Conservation (phyloP, 192 early-diverging fungal genomes). For the Phlyctochytrium planicorne region DNA sequence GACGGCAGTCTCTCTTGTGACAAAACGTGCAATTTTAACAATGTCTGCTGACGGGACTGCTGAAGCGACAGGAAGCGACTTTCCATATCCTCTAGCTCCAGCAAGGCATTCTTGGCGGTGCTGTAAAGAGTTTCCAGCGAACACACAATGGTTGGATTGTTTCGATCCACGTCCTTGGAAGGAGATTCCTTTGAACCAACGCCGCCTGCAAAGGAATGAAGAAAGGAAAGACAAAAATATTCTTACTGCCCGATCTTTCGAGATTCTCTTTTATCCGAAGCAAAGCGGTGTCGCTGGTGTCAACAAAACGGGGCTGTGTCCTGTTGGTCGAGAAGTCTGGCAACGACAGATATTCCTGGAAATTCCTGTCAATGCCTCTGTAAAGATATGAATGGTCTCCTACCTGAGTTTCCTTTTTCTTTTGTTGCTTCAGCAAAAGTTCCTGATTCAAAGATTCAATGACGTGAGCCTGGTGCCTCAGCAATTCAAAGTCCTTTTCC, state of each 20-base stretch:
- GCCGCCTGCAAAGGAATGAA: too few relatives aligned
- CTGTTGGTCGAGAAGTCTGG: background rate
- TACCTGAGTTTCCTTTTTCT: background rate
- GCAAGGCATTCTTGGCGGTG: too few relatives aligned
- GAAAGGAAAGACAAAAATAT: too few relatives aligned
- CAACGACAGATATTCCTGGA: background rate
- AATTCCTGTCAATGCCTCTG: background rate
- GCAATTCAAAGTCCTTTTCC: background rate
- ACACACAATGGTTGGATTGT: too few relatives aligned
- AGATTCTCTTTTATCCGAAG: background rate
- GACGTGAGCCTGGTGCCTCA: background rate
- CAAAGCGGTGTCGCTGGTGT: background rate
- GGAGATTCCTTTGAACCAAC: too few relatives aligned
- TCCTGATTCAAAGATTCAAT: background rate
- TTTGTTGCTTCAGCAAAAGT: background rate
- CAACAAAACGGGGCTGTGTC: background rate
- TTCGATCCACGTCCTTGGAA: too few relatives aligned
- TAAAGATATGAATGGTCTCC: background rate
- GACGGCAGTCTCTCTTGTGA: background rate
- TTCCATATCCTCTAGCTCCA: too few relatives aligned
- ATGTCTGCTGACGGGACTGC: too few relatives aligned
- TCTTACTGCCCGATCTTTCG: too few relatives aligned
- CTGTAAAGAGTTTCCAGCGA: too few relatives aligned
- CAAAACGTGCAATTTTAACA: background rate
- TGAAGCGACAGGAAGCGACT: too few relatives aligned